Percentiles rank a stretch among this genome's conserved stretches.
These are phyloP conservation scores for Botryotinia convoluta DNA, from an alignment of 2,329 filamentous ascomycete species.

Conservation along the genomic window DNA sequence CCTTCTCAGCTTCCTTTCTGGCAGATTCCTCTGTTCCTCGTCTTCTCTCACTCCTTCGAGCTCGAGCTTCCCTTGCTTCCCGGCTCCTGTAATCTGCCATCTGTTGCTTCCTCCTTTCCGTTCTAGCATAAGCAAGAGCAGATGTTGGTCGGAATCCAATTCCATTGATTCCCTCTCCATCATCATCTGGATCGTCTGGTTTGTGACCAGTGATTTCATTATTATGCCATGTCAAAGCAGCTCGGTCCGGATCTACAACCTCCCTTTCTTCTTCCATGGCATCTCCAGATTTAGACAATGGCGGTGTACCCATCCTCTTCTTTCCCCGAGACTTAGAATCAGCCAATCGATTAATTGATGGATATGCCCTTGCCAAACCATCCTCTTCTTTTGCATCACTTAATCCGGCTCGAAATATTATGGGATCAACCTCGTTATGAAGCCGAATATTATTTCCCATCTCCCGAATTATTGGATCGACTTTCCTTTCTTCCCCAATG, in stretches of 20 bases:
- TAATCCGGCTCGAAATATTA: slow-evolving; percentile 31
- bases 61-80: slow-evolving; percentile 60
- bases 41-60: slow-evolving; percentile 52
- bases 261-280: slow-evolving; percentile 15
- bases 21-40: slow-evolving; percentile 32
- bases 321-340: slow-evolving; percentile 35
- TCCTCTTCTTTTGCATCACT: slow-evolving; percentile 21
- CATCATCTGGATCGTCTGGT: slow-evolving; percentile 62
- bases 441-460: slow-evolving; percentile 24
- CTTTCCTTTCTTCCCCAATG: slow-evolving; percentile 21
- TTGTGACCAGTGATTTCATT: slow-evolving; percentile 67
- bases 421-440: slow-evolving; percentile 32
- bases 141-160: slow-evolving; percentile 65
- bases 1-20: slow-evolving; percentile 28
- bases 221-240: slow-evolving; percentile 64
- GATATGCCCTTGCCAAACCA: slow-evolving; percentile 31
- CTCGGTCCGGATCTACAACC: slow-evolving; percentile 42
- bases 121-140: slow-evolving; percentile 56
- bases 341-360: slow-evolving; percentile 33
- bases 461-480: slow-evolving; percentile 24
- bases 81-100: slow-evolving; percentile 60
- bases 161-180: slow-evolving; percentile 65
- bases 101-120: slow-evolving; percentile 57
- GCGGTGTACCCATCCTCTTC: slow-evolving; percentile 34
- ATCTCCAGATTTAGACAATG: slow-evolving; percentile 22